Conservation (phyloP, 805 yeast genomes). For the Lachancea fermentati region DNA sequence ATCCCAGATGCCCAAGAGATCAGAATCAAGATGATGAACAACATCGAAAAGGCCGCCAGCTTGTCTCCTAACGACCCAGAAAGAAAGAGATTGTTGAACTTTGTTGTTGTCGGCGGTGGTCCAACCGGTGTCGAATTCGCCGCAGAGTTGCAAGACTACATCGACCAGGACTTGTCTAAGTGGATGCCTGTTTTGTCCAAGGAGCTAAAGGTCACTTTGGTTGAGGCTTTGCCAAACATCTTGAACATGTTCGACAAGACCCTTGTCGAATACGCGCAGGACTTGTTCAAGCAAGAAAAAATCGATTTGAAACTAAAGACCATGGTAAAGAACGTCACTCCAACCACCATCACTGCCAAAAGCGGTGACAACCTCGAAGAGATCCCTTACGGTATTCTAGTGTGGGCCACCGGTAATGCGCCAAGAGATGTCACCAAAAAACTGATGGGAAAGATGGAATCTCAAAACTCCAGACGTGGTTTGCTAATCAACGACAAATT, state of each 20-base stretch:
- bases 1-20: constrained; percentile 82
- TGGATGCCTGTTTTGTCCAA: constrained; percentile 83
- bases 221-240: constrained; percentile 90
- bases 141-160: constrained; percentile 91
- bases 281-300: constrained; percentile 60
- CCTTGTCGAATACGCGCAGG: constrained; percentile 72
- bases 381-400: constrained; percentile 86
- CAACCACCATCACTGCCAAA: constrained; percentile 61
- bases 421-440: constrained; percentile 70
- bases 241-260: constrained; percentile 66
- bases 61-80: constrained; percentile 69
- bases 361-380: constrained; percentile 65
- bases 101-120: constrained; percentile 97
- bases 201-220: constrained; percentile 77
- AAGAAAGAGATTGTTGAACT: constrained; percentile 76
- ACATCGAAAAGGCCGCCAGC: constrained; percentile 81
- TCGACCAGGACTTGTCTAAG: constrained; percentile 80
- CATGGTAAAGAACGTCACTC: constrained; percentile 81
- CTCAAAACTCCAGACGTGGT: constrained; percentile 86
- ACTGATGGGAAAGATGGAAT: constrained; percentile 64
- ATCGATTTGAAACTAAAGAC: constrained; percentile 77
- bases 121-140: constrained; percentile 99
- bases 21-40: constrained; percentile 75
- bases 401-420: constrained; percentile 98
- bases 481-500: constrained; percentile 77